Evolutionary conservation across 768 basidiomycete species (phyloP).

Genomic region (Leccinum rimulosum): DNA sequence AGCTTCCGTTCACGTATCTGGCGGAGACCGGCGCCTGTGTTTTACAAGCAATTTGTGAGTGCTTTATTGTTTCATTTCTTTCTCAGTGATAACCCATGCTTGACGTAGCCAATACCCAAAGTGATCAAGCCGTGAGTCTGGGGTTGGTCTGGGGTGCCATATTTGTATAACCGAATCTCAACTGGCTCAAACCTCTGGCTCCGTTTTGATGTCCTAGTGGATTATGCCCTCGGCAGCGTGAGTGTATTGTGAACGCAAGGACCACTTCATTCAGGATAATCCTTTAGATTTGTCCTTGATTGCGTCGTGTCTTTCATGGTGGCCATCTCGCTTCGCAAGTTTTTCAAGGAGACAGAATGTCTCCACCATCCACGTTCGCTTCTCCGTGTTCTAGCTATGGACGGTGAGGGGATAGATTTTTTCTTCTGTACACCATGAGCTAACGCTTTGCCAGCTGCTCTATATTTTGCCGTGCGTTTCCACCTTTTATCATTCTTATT

Average conservation of each 20-base stretch:
- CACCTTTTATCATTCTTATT: neutral
- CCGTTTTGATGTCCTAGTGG: neutral
- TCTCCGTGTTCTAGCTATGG: neutral
- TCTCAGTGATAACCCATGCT: neutral
- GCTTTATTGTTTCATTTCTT: neutral
- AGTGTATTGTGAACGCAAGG: neutral
- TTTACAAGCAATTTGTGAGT: neutral
- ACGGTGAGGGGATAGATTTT: conserved; percentile 8
- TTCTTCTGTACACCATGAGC: too few relatives aligned
- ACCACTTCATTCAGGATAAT: neutral
- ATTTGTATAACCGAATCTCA: neutral
- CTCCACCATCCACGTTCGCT: neutral
- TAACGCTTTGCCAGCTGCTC: neutral
- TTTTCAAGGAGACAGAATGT: neutral
- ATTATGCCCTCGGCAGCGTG: neutral
- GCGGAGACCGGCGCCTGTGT: neutral
- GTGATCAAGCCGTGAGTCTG: neutral
- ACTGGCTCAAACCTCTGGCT: neutral
- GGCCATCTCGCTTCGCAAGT: neutral
- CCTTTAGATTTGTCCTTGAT: conserved; percentile 3
- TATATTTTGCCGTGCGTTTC: neutral
- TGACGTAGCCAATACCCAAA: neutral
- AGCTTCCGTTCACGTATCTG: neutral
- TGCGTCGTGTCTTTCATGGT: neutral
- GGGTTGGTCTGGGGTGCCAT: neutral